These are phyloP conservation scores for Kwoniella botswanensis DNA, from an alignment of 768 basidiomycete genomes.

Conservation along the genomic window DNA sequence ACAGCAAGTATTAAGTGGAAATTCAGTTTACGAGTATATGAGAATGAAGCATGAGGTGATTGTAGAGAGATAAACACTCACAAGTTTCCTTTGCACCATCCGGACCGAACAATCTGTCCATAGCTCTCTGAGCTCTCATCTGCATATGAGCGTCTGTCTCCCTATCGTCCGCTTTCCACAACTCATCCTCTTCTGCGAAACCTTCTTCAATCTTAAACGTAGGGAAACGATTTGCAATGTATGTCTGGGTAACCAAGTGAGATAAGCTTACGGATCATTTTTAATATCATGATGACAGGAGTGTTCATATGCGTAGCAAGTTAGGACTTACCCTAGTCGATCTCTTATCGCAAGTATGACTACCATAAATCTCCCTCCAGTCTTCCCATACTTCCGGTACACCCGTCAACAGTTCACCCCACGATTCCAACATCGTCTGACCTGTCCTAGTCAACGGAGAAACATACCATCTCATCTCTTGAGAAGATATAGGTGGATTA, in stretches of 20 bases:
- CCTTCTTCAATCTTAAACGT: conserved; percentile 46
- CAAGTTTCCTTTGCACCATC: conserved; percentile 50
- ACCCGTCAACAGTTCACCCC: conserved; percentile 48
- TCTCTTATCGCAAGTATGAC: conserved; percentile 56
- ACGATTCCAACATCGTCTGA: conserved; percentile 54
- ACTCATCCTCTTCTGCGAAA: conserved; percentile 53
- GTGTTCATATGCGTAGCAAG: too few species aligned
- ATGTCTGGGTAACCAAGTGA: conserved; percentile 31
- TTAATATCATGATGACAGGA: too few species aligned
- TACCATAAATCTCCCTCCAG: conserved; percentile 55
- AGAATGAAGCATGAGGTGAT: too few species aligned
- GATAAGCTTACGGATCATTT: too few species aligned
- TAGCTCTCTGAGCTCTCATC: conserved; percentile 38
- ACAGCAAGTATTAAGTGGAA: background rate
- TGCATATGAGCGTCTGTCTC: conserved; percentile 53
- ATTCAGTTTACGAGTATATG: background rate
- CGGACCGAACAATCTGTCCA: conserved; percentile 49
- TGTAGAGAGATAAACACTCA: conserved; percentile 23
- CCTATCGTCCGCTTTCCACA: conserved; percentile 53
- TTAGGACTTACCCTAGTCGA: conserved; percentile 48
- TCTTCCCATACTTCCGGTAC: conserved; percentile 52
- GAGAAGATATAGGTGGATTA: conserved; percentile 39
- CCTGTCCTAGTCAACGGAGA: conserved; percentile 52
- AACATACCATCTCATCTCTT: conserved; percentile 49
- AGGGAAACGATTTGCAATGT: conserved; percentile 50